These are phyloP conservation scores for Dissophora globulifera DNA, from an alignment of 192 early-diverging fungal species.

Conservation along the genomic window DNA sequence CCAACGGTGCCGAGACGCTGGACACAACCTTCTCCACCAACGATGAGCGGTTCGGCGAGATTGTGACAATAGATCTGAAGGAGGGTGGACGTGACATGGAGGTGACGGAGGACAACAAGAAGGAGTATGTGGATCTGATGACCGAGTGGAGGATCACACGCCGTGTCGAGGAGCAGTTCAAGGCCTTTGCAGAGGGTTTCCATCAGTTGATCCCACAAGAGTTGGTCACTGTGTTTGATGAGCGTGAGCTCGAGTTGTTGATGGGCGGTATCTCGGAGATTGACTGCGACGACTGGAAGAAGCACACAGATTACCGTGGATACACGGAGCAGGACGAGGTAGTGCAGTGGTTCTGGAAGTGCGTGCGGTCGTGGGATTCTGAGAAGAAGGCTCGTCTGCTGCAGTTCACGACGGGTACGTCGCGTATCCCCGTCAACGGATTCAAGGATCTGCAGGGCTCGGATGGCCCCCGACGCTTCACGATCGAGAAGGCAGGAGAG, in stretches of 20 bases:
- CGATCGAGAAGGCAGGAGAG: constrained; percentile 94
- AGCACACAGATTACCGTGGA: constrained; percentile 96
- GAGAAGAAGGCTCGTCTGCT: constrained; percentile 95
- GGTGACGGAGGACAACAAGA: constrained; percentile 96
- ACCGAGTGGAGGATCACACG: constrained; percentile 89
- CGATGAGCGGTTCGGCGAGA: constrained; percentile 92
- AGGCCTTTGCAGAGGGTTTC: constrained; percentile 94
- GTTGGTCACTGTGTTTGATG: constrained; percentile 96
- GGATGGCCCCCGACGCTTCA: constrained; percentile 94
- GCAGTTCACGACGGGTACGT: constrained; percentile 98
- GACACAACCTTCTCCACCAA: constrained; percentile 91
- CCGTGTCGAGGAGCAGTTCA: constrained; percentile 95
- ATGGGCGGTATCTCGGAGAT: constrained; percentile 98
- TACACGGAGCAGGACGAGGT: constrained; percentile 96
- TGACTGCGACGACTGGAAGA: constrained; percentile 98
- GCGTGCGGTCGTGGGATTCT: constrained; percentile 83
- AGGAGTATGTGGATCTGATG: constrained; percentile 91
- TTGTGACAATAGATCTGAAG: constrained; percentile 89
- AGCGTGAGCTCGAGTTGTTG: constrained; percentile 95
- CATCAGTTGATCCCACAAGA: constrained; percentile 95
- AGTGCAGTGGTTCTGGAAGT: constrained; percentile 97
- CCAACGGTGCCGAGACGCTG: constrained; percentile 84
- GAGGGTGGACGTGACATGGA: constrained; percentile 85
- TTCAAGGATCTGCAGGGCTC: constrained; percentile 98
- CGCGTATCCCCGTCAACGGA: constrained; percentile 96